Evolutionary conservation across 495 filamentous ascomycete genomes (phyloP).

Genomic region (Penicillium manginii): DNA sequence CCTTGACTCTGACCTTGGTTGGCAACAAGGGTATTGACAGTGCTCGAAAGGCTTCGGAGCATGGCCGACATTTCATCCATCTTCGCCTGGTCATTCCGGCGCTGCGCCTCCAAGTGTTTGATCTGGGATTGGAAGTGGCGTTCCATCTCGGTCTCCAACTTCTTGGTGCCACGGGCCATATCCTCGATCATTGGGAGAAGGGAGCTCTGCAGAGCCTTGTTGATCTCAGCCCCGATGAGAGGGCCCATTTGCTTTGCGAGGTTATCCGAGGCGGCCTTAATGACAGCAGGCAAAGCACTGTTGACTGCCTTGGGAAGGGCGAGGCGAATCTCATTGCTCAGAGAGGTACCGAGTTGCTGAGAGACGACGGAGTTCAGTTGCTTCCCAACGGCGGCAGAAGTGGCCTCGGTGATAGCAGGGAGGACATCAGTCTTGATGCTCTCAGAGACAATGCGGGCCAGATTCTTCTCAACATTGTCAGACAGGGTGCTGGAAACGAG

Average conservation of each 20-base stretch:
- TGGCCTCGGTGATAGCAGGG: slow-evolving; percentile 56
- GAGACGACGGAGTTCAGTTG: slow-evolving; percentile 59
- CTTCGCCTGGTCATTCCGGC: slow-evolving; percentile 70
- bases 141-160: slow-evolving; percentile 67
- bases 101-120: slow-evolving; percentile 68
- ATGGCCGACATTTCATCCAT: slow-evolving; percentile 80
- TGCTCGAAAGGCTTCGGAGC: slow-evolving; percentile 71
- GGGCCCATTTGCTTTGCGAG: slow-evolving; percentile 65
- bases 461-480: slow-evolving; percentile 83
- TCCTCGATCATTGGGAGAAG: slow-evolving; percentile 69
- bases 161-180: slow-evolving; percentile 61
- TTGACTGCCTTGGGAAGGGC: slow-evolving; percentile 58
- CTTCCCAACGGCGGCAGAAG: slow-evolving; percentile 59
- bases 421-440: slow-evolving; percentile 69
- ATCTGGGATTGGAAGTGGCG: slow-evolving; percentile 64
- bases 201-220: slow-evolving; percentile 59
- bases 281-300: slow-evolving; percentile 66
- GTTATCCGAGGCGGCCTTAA: slow-evolving; percentile 71
- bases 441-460: slow-evolving; percentile 68
- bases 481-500: slow-evolving; percentile 86
- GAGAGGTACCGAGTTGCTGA: slow-evolving; percentile 48
- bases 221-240: slow-evolving; percentile 70
- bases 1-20: slow-evolving; percentile 49
- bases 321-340: slow-evolving; percentile 60
- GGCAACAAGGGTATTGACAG: slow-evolving; percentile 70